Evolutionary conservation across 495 filamentous ascomycete genomes (phyloP).

Genomic region (Podospora australis): DNA sequence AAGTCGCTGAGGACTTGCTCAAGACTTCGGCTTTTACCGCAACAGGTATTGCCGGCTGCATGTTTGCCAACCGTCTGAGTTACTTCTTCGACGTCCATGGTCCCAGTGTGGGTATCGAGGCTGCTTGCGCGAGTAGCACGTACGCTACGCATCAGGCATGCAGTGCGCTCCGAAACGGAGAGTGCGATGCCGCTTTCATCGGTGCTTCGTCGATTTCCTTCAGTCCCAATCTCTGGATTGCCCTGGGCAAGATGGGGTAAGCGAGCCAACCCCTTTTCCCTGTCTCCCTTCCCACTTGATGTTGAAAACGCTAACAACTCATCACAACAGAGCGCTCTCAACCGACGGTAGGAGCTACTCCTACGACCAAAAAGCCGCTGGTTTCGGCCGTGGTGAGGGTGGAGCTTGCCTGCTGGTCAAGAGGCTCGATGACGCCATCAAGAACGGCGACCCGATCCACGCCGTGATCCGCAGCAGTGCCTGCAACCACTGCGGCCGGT

Average conservation of each 20-base stretch:
- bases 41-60: background rate
- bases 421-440: conserved; percentile 39
- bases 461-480: conserved; percentile 46
- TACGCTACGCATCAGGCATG: conserved; percentile 47
- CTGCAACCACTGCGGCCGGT: conserved; percentile 46
- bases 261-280: too few relatives aligned
- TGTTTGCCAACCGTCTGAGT: conserved; percentile 37
- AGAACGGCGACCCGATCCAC: conserved; percentile 42
- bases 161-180: conserved; percentile 39
- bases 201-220: conserved; percentile 48
- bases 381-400: background rate
- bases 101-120: conserved; percentile 38
- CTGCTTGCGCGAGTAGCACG: conserved; percentile 51
- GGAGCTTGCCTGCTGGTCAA: conserved; percentile 28
- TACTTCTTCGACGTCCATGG: conserved; percentile 44
- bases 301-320: too few relatives aligned
- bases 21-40: background rate
- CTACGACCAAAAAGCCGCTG: background rate
- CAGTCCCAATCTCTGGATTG: conserved; percentile 30
- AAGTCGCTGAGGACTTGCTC: background rate
- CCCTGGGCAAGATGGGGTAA: background rate
- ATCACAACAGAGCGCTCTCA: background rate
- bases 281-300: too few relatives aligned
- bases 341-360: background rate
- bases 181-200: conserved; percentile 36